Evolutionary conservation across 2,329 filamentous ascomycete species (phyloP).

Genomic region (Pseudogymnoascus sp.): DNA sequence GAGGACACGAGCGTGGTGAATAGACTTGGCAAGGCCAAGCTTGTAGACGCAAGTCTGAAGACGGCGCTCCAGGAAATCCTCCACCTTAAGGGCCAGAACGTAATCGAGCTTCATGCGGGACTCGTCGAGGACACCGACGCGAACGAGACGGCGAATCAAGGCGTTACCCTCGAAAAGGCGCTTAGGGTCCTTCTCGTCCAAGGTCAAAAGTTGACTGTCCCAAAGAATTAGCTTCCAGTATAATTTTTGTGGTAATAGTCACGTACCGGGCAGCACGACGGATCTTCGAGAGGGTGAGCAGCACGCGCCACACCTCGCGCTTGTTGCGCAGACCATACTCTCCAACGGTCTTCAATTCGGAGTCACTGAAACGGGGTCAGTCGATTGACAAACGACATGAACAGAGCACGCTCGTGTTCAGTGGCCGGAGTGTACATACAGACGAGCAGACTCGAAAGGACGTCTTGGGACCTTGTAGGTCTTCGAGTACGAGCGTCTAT

Average conservation of each 20-base stretch:
- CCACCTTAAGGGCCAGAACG: slow-evolving; percentile 96
- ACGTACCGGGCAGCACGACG: slow-evolving; percentile 99
- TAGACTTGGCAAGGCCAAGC: slow-evolving; percentile 99
- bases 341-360: slow-evolving; percentile 98
- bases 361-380: slow-evolving; percentile 74
- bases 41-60: slow-evolving; percentile 99
- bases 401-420: slow-evolving; percentile 97
- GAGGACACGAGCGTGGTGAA: slow-evolving; percentile 99
- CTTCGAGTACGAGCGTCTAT: slow-evolving; percentile 77
- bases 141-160: slow-evolving; percentile 98
- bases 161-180: slow-evolving; percentile 99
- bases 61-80: slow-evolving; percentile 99
- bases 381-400: slow-evolving; percentile 75
- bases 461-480: slow-evolving; percentile 98
- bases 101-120: slow-evolving; percentile 99
- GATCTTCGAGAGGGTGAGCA: slow-evolving; percentile 99
- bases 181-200: slow-evolving; percentile 99
- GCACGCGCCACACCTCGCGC: slow-evolving; percentile 99
- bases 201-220: slow-evolving; percentile 91
- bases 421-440: slow-evolving; percentile 92
- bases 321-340: slow-evolving; percentile 99
- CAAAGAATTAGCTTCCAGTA: slow-evolving; percentile 3
- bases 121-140: slow-evolving; percentile 99
- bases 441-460: slow-evolving; percentile 92
- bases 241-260: slow-evolving; percentile 13